Conservation (phyloP, 345 rosid species). For the Gossypium turneri region DNA sequence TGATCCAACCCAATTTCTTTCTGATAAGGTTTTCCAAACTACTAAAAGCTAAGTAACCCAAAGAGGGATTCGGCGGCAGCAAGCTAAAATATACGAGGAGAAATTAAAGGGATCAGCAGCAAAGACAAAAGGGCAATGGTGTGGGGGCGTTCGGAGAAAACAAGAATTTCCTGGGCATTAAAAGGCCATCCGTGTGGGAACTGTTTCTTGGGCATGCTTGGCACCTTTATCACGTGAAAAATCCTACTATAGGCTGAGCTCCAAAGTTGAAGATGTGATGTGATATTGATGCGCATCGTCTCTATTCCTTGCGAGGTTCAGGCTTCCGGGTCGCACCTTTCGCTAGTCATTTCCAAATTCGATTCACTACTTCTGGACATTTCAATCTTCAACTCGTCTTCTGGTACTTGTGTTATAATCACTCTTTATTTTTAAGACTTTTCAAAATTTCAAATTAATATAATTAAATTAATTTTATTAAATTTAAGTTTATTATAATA, state of each 20-base stretch:
- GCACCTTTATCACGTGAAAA: slow-evolving; percentile 4
- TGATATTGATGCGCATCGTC: slow-evolving; percentile 11
- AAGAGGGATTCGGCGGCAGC: background rate
- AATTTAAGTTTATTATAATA: no score
- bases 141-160: background rate
- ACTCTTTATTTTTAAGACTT: no score
- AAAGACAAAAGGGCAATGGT: background rate
- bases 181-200: background rate
- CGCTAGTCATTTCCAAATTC: background rate
- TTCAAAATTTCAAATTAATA: no score
- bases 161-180: background rate
- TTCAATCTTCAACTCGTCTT: background rate
- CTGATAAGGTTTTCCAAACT: background rate
- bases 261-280: background rate
- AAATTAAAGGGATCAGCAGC: background rate
- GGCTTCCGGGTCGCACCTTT: background rate
- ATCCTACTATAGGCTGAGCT: no score
- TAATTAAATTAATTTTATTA: no score
- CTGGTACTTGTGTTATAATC: no score
- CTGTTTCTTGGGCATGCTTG: background rate
- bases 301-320: background rate
- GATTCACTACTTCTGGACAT: background rate
- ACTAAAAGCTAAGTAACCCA: background rate
- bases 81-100: background rate
- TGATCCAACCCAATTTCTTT: background rate